phyloP scores from a whole-genome alignment of 2,329 filamentous ascomycete genomes.

The Phyllosticta ampelicida region DNA sequence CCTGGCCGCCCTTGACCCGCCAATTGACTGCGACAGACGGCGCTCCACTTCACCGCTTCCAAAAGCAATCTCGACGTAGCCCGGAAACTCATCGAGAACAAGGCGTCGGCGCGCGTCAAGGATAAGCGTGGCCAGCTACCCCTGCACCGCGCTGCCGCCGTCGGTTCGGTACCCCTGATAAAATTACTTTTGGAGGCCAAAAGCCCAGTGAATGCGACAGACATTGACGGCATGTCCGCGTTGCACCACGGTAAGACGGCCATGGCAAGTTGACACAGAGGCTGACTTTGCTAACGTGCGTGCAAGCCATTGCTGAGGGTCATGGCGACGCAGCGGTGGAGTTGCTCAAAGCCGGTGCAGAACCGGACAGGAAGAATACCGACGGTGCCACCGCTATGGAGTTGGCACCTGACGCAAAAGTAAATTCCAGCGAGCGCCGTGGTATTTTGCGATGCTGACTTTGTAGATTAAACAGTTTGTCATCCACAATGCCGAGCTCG shows the following conservation, averaged over 20 bases:
- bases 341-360: slow-evolving; percentile 74
- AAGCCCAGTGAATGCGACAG: slow-evolving; percentile 75
- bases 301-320: slow-evolving; percentile 57
- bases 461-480: slow-evolving; percentile 49
- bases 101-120: slow-evolving; percentile 68
- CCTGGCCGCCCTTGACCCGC: slow-evolving; percentile 7
- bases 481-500: slow-evolving; percentile 64
- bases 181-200: slow-evolving; percentile 64
- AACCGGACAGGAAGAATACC: slow-evolving; percentile 62
- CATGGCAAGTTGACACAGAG: background rate
- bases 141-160: slow-evolving; percentile 81
- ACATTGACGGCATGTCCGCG: slow-evolving; percentile 73
- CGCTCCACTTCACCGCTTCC: slow-evolving; percentile 81
- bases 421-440: slow-evolving; percentile 28
- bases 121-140: slow-evolving; percentile 84
- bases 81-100: slow-evolving; percentile 61
- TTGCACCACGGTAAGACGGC: slow-evolving; percentile 56
- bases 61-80: slow-evolving; percentile 80
- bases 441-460: background rate
- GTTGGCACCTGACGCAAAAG: slow-evolving; percentile 76
- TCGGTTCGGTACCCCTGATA: slow-evolving; percentile 80
- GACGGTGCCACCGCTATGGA: slow-evolving; percentile 66
- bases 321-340: slow-evolving; percentile 72
- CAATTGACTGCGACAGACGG: slow-evolving; percentile 46
- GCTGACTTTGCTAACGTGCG: background rate